Evolutionary conservation across 176 grass and related monocot genomes (phyloP).

Genomic region (Melocanna baccifera): DNA sequence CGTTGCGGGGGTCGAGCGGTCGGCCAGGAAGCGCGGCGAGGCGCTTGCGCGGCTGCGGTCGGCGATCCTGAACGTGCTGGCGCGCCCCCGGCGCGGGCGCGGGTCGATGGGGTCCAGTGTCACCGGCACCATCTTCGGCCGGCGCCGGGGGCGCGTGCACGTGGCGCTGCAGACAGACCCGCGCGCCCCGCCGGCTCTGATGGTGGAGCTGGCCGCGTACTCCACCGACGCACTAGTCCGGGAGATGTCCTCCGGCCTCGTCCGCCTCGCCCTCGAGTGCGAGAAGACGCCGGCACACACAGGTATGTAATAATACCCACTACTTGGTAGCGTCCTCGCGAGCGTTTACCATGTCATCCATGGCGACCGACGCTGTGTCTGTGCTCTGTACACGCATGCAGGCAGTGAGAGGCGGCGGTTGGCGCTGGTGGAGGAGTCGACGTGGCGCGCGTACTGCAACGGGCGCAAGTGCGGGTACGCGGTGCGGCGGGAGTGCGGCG

Average conservation of each 20-base stretch:
- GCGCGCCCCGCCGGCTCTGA: conserved; percentile 52
- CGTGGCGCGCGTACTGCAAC: conserved; percentile 86
- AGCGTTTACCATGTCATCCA: neutral
- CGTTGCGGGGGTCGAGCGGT: neutral
- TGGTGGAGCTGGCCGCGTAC: conserved; percentile 67
- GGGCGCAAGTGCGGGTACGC: conserved; percentile 83
- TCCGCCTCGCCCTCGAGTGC: conserved; percentile 80
- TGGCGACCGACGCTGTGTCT: neutral
- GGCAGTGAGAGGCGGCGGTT: neutral
- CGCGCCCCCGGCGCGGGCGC: conserved; percentile 11
- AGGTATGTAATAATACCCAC: neutral
- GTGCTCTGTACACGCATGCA: neutral
- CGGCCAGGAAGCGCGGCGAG: conserved; percentile 8
- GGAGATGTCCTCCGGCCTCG: conserved; percentile 91
- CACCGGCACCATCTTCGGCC: conserved; percentile 81
- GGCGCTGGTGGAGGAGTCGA: conserved; percentile 60
- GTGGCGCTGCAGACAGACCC: conserved; percentile 64
- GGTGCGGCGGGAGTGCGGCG: conserved; percentile 54
- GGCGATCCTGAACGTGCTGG: conserved; percentile 48
- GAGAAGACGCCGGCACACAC: conserved; percentile 12
- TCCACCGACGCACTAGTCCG: conserved; percentile 68
- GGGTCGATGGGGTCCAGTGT: conserved; percentile 43
- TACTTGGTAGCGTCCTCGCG: neutral
- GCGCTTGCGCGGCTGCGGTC: conserved; percentile 47
- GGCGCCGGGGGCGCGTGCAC: conserved; percentile 64